Percentiles rank a stretch among this genome's conserved stretches.
Evolutionary conservation across 495 filamentous ascomycete genomes (phyloP).

Genomic region (Penicillium nucicola): DNA sequence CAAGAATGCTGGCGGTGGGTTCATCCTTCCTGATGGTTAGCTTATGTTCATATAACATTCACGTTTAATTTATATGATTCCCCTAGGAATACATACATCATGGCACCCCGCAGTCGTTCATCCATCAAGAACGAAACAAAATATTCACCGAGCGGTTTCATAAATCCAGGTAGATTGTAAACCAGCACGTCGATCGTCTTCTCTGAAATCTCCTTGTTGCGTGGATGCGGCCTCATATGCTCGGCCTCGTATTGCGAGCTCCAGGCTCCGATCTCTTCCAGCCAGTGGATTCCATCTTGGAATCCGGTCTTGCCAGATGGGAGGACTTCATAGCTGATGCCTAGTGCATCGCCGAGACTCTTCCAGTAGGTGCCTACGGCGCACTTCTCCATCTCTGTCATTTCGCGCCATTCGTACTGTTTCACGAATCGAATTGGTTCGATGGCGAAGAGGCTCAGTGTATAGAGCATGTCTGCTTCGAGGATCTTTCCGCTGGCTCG

Average conservation of each 20-base stretch:
- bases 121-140: conserved; percentile 57
- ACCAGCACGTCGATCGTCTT: conserved; percentile 57
- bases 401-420: conserved; percentile 58
- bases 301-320: conserved; percentile 40
- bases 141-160: conserved; percentile 45
- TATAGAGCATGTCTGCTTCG: conserved; percentile 64
- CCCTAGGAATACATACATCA: conserved; percentile 44
- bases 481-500: conserved; percentile 54
- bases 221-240: conserved; percentile 53
- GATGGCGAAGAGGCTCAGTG: conserved; percentile 55
- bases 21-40: conserved; percentile 29
- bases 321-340: conserved; percentile 45
- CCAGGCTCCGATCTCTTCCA: conserved; percentile 57
- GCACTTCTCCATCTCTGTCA: conserved; percentile 61
- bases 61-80: too few species aligned
- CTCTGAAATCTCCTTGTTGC: conserved; percentile 52
- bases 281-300: conserved; percentile 58
- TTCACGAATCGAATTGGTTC: conserved; percentile 55
- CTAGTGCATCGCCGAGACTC: conserved; percentile 57
- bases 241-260: conserved; percentile 50
- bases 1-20: conserved; percentile 35
- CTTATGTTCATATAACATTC: too few species aligned
- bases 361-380: conserved; percentile 65
- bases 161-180: conserved; percentile 46
- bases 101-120: conserved; percentile 55